Conservation (phyloP, 805 yeast species). For the Starmera quercuum region DNA sequence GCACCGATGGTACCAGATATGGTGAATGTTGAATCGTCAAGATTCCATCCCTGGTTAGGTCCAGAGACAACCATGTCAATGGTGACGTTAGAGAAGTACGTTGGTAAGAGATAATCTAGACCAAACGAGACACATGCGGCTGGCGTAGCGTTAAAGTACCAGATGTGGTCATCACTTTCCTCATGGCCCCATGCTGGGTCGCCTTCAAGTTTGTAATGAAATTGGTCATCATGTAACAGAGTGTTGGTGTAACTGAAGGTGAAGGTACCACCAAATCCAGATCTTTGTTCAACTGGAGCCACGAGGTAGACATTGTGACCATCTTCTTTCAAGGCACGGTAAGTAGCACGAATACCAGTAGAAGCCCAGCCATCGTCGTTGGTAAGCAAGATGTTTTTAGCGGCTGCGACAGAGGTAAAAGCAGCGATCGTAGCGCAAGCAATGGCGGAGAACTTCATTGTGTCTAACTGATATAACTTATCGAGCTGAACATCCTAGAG, state of each 20-base stretch:
- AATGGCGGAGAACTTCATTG: conserved; percentile 5
- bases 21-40: conserved; percentile 34
- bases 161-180: conserved; percentile 29
- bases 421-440: no score
- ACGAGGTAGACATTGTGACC: conserved; percentile 42
- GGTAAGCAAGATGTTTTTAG: conserved; percentile 39
- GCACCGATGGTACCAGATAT: conserved; percentile 48
- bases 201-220: conserved; percentile 38
- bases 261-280: conserved; percentile 51
- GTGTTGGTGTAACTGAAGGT: conserved; percentile 31
- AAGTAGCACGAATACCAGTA: conserved; percentile 49
- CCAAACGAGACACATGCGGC: conserved; percentile 44
- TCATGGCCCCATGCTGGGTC: conserved; percentile 52
- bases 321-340: conserved; percentile 37
- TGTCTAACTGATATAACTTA: no score
- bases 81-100: conserved; percentile 31
- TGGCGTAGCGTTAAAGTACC: conserved; percentile 54
- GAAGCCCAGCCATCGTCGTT: conserved; percentile 55
- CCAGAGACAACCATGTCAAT: conserved; percentile 45
- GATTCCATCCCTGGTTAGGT: conserved; percentile 45
- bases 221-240: conserved; percentile 38
- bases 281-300: conserved; percentile 44
- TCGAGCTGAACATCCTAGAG: no score
- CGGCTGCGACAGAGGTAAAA: conserved; percentile 7
- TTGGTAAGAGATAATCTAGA: conserved; percentile 39